Base-by-base conservation (phyloP, 2,329 filamentous ascomycete genomes). In the Colletotrichum acutatum region DNA sequence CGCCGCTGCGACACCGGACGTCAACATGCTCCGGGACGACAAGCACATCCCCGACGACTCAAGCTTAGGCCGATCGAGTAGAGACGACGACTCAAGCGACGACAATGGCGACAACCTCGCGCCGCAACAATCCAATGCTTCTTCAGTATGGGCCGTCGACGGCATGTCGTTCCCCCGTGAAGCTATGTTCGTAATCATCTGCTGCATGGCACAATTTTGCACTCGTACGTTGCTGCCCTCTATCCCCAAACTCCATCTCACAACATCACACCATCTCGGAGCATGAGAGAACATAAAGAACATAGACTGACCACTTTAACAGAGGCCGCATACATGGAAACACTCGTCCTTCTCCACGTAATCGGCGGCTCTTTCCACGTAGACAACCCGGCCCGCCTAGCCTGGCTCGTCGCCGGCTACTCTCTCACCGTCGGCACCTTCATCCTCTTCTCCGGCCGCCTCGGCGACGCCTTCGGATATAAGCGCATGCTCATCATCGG, bases 381-480 rank as follows among this genome's bases (percentile, higher is more conserved):
- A 19, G 52, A 66, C 19, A 66, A 61, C 22, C 71, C 71, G 7
- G 85, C 84, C 7, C 79, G 85, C n/a, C 80, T 90, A 19, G 85
- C 84, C 58, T 91, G 90, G 89, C 85, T 88, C 60, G 84, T 89
- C 14, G 89, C 89, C 1, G 89, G 88, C 2, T 93, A 91, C 78
- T 86, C 84, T 9, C 79, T 91, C 75, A 90, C 84, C 11, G 83
- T 84, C 12, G 89, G 90, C 22, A 88, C 89, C 0, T 91, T 91
- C 75, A 88, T 92, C 54, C 83, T 92, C 6, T 82, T 90, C 5
- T 86, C 86, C 4, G 89, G 89, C 4, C 85, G 90, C 0, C 79
- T 92, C 3, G 90, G 90, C 3, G 89, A 90, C 60, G 80, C 89
- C 1, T 90, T 88, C 71, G 90, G 90, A 0, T 86, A 91, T 79